Evolutionary conservation across 2,329 filamentous ascomycete genomes (phyloP), one percentile per base, ranked within the genome.

Genomic region (Xylogone sp.): DNA sequence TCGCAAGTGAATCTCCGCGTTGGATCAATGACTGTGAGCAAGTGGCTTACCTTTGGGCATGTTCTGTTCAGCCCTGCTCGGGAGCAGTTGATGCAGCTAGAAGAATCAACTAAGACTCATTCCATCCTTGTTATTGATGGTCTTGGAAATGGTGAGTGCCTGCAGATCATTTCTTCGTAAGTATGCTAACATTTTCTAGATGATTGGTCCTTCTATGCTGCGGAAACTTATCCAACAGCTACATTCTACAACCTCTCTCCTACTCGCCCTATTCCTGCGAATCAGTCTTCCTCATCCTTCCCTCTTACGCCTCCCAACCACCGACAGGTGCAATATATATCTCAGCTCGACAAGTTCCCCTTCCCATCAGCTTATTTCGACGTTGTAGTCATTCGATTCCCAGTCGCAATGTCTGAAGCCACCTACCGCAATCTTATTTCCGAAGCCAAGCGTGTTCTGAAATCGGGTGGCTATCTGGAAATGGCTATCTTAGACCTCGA

Each of bases 121-220:
- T 84, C 81, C 0, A 82, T 94, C 21, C 76, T 94, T 3, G 86
- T 94, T 18, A 78, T 94, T 51, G 89, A 94, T 69, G 89, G 89
- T 4, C 82, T 94, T 24, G 89, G 89, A n/a, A 92, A 91, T 62
- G 70, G 71, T 72, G 61, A 55, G 61, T 60, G n/a, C 27, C 3
- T 43, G 19, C 19, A 43, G 20, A 7, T 24, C 22, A 16, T n/a
- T 24, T 46, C 7, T 39, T 49, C 22, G 34, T 34, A 51, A 45
- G 13, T 45, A 27, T 49, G 27, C 57, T 57, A 59, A 60, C 45
- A 46, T 8, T 31, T 21, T 45, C 49, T 48, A 67, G 84, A 87
- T 58, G 89, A 94, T 64, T 94, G 89, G 89, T 92, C 88, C 0
- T 92, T 90, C 66, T 93, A 91, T 60, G 88, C 88, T 19, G 87